phyloP scores from a whole-genome alignment of 2,329 filamentous ascomycete genomes.

The Alternaria metachromatica region DNA sequence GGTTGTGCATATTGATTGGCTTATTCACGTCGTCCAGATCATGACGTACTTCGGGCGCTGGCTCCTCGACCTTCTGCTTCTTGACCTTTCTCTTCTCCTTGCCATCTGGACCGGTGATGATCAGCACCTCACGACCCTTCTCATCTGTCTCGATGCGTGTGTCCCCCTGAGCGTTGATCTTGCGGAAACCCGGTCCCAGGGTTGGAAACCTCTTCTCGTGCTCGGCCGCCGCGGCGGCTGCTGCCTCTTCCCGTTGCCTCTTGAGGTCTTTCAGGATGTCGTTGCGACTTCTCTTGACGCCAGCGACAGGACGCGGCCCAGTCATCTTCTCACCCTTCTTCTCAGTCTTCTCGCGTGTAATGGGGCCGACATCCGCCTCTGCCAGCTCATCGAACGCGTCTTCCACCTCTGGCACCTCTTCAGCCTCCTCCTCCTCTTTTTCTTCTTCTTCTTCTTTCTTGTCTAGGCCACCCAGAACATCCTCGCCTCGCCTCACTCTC shows the following conservation, averaged over 20 bases:
- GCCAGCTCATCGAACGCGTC: constrained; percentile 61
- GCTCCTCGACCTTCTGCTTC: constrained; percentile 55
- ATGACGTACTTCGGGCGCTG: constrained; percentile 46
- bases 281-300: constrained; percentile 62
- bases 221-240: constrained; percentile 52
- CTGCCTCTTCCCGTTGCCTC: constrained; percentile 58
- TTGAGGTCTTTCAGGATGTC: constrained; percentile 67
- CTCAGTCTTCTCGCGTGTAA: constrained; percentile 64
- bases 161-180: constrained; percentile 57
- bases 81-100: constrained; percentile 67
- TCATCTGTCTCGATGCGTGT: constrained; percentile 64
- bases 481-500: constrained; percentile 71
- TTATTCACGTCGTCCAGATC: constrained; percentile 55
- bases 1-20: constrained; percentile 49
- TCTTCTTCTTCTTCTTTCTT: constrained; percentile 41
- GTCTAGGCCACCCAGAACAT: constrained; percentile 48
- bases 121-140: constrained; percentile 63
- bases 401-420: constrained; percentile 47
- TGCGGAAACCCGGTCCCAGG: constrained; percentile 63
- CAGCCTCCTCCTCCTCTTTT: constrained; percentile 29
- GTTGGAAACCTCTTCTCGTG: constrained; percentile 51
- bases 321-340: constrained; percentile 62
- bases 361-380: constrained; percentile 72
- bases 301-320: constrained; percentile 50
- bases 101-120: constrained; percentile 65